Base-by-base conservation (phyloP, 441 rosid genomes). In the Populus tomentosa region DNA sequence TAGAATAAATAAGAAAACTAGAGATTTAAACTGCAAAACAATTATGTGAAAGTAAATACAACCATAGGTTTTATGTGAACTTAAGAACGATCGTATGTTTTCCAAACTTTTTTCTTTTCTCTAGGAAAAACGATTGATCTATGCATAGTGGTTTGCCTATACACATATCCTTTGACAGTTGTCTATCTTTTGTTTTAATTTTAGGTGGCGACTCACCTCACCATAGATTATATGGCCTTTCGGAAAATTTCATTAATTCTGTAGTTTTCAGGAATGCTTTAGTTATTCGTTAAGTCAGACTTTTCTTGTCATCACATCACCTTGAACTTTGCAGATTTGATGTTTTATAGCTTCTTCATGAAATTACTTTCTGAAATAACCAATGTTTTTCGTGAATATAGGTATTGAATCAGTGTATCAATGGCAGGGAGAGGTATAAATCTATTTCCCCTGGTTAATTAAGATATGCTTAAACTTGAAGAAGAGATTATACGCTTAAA, bases 391-490 rank as follows among this genome's bases (percentile, higher is more conserved):
- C 3, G 0, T 70, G 26, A 26, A 59, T 72, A 61, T 35, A 73
- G 81, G 81, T 65, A 61, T 78, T 73, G 81, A 68, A 73, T 78
- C 81, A 1, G 81, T 78, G n/a, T 78, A 78, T 62, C 65, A 78
- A 73, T 78, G 81, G 81, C 56, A 78, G 64, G 81, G 81, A 73
- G 73, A 73, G 81, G 81, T 78, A 78, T 14, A 32, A 13, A 73
- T 53, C 33, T 16, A 23, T 70, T 56, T 61, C 30, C 18, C 33
- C 35, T 50, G 30, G 50, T 46, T 36, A 33, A 42, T 46, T 3
- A 50, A 56, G 32, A 14, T 72, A 0, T 36, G 9, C 42, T 63
- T 23, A 26, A 72, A 72, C 10, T 30, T 33, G 46, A 63, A 64
- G 50, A n/a, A 23, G 16, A 38, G 16, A 21, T 1, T 59, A 74